Evolutionary conservation across 139 green algal genomes (phyloP).

Genomic region (Chlamydomonas schloesseri): DNA sequence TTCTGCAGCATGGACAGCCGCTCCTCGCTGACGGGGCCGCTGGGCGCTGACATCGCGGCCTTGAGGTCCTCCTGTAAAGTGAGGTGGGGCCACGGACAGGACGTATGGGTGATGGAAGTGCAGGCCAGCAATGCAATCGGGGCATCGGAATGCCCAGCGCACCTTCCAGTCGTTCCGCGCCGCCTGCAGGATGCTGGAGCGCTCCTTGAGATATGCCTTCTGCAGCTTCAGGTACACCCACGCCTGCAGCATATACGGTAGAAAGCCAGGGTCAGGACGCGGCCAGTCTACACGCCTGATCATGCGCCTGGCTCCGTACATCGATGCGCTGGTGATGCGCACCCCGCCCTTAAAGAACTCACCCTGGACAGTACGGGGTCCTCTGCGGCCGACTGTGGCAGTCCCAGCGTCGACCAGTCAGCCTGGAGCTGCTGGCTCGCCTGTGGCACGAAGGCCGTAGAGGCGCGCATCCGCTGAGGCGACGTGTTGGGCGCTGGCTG

Average conservation of each 20-base stretch:
- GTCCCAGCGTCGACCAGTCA: background rate
- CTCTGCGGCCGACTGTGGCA: conserved; percentile 13
- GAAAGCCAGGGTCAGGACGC: no score
- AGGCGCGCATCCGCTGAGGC: background rate
- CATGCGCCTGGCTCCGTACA: no score
- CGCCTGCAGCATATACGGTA: conserved; percentile 10
- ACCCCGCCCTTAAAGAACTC: background rate
- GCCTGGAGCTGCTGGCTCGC: background rate
- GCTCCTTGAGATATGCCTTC: conserved; percentile 48
- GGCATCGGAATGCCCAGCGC: no score
- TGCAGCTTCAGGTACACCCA: conserved; percentile 47
- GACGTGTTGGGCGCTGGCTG: background rate
- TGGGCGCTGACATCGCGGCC: conserved; percentile 2
- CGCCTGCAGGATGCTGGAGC: conserved; percentile 28
- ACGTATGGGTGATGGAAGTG: no score
- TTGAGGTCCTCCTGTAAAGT: conserved; percentile 12
- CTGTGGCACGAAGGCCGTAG: background rate
- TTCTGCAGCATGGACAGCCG: conserved; percentile 48
- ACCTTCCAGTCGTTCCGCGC: conserved; percentile 40
- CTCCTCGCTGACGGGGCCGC: conserved; percentile 13
- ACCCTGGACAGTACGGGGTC: conserved; percentile 39
- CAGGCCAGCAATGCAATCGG: no score
- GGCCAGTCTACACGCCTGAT: no score
- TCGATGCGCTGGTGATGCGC: no score
- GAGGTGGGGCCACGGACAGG: no score